phyloP scores from a whole-genome alignment of 2,329 filamentous ascomycete genomes.

The Aspergillus novoparasiticus region DNA sequence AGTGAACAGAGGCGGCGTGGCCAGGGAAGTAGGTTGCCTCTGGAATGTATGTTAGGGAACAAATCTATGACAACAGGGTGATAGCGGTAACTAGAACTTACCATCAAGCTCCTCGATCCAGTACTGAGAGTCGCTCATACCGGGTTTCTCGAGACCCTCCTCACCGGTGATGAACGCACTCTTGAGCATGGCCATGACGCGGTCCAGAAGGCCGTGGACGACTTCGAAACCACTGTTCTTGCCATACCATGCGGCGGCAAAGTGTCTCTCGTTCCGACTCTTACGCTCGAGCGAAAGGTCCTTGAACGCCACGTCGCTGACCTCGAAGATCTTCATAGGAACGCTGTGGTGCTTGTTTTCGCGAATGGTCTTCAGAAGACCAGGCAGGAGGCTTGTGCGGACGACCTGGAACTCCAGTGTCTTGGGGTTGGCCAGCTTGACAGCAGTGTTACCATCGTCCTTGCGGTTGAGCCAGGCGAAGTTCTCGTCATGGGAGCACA shows the following conservation, averaged over 20 bases:
- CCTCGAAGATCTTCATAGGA: constrained; percentile 91
- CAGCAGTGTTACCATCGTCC: constrained; percentile 80
- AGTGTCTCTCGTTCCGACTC: constrained; percentile 89
- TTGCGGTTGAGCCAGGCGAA: constrained; percentile 91
- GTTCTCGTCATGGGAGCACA: constrained; percentile 98
- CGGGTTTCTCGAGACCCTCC: constrained; percentile 65
- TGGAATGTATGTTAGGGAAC: constrained; percentile 29
- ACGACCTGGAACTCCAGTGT: constrained; percentile 92
- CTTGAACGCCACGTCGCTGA: constrained; percentile 89
- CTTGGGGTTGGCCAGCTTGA: constrained; percentile 89
- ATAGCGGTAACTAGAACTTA: constrained; percentile 38
- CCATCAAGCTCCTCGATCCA: constrained; percentile 92
- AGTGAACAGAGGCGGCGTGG: constrained; percentile 81
- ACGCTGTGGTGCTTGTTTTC: constrained; percentile 89
- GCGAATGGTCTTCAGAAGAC: constrained; percentile 87
- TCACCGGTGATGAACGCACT: constrained; percentile 77
- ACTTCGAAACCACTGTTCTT: constrained; percentile 94
- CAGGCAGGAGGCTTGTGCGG: constrained; percentile 80
- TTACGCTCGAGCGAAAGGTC: constrained; percentile 79
- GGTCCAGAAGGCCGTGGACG: constrained; percentile 90
- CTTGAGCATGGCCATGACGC: constrained; percentile 88
- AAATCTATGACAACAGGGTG: not conserved
- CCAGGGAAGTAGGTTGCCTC: constrained; percentile 89
- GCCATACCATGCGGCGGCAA: constrained; percentile 93
- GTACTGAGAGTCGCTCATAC: constrained; percentile 69